phyloP scores from a whole-genome alignment of 495 filamentous ascomycete genomes.

The Tuber microsphaerosporum region DNA sequence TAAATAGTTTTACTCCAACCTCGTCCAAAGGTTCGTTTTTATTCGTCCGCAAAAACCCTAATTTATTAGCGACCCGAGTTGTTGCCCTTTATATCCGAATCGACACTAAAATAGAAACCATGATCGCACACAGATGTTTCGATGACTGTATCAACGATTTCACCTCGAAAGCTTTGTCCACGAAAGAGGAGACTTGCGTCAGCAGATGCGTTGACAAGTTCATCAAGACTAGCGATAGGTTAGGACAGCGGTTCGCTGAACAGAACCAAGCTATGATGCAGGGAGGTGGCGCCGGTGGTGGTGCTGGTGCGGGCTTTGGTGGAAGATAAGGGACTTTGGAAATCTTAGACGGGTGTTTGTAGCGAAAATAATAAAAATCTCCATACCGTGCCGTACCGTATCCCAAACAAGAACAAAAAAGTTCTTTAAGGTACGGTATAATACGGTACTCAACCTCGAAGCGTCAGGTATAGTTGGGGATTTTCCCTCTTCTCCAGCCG shows the following conservation, averaged over 20 bases:
- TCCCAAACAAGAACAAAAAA: neutral
- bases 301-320: constrained; percentile 21
- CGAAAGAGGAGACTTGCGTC: constrained; percentile 81
- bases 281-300: constrained; percentile 21
- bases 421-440: neutral
- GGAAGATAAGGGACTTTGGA: constrained; percentile 21
- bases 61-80: neutral
- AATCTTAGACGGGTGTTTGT: neutral
- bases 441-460: neutral
- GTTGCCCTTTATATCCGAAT: constrained; percentile 1
- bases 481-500: neutral
- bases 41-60: constrained; percentile 11
- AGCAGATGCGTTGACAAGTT: constrained; percentile 92
- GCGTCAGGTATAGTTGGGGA: neutral
- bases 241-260: constrained; percentile 88
- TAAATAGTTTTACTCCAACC: constrained; percentile 83
- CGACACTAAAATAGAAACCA: constrained; percentile 18
- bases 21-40: constrained; percentile 58
- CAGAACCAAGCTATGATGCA: constrained; percentile 41
- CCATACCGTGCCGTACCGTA: neutral
- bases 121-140: constrained; percentile 60
- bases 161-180: constrained; percentile 84
- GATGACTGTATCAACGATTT: constrained; percentile 96
- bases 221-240: constrained; percentile 74
- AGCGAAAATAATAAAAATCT: neutral